These are phyloP conservation scores for Daldinia bambusicola DNA, from an alignment of 495 filamentous ascomycete species.

Conservation along the genomic window DNA sequence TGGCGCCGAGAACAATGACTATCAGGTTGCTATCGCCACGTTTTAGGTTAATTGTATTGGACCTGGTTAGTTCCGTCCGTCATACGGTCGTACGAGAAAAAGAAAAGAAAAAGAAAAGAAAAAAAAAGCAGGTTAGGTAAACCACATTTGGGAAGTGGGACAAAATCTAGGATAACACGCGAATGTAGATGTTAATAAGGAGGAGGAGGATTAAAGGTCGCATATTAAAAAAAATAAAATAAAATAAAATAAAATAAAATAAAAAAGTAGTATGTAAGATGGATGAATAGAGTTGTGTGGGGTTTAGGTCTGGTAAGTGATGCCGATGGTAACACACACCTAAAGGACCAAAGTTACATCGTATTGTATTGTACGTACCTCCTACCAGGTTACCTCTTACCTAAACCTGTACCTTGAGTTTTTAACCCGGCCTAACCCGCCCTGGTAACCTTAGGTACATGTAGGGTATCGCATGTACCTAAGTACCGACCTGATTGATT, in stretches of 20 bases:
- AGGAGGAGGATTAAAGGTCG: not conserved
- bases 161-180: not conserved
- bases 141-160: not conserved
- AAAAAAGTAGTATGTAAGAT: not conserved
- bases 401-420: no score
- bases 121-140: not conserved
- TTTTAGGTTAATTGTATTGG: slow-evolving; percentile 10
- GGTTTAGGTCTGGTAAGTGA: slow-evolving; percentile 4
- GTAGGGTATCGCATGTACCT: no score
- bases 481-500: not conserved
- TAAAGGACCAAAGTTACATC: not conserved
- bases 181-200: not conserved
- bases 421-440: no score
- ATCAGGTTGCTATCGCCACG: slow-evolving; percentile 28
- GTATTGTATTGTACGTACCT: slow-evolving; percentile 1
- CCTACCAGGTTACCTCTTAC: slow-evolving; percentile 1
- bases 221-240: no score
- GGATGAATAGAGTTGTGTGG: slow-evolving; percentile 43
- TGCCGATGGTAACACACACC: not conserved
- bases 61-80: not conserved
- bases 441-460: no score
- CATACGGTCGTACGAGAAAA: slow-evolving; percentile 6
- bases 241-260: not conserved
- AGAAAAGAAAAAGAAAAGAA: not conserved
- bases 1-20: slow-evolving; percentile 19